Evolutionary conservation across 2,329 filamentous ascomycete genomes (phyloP), one percentile per base, ranked within the genome.

Genomic region (Neofusicoccum sp.): DNA sequence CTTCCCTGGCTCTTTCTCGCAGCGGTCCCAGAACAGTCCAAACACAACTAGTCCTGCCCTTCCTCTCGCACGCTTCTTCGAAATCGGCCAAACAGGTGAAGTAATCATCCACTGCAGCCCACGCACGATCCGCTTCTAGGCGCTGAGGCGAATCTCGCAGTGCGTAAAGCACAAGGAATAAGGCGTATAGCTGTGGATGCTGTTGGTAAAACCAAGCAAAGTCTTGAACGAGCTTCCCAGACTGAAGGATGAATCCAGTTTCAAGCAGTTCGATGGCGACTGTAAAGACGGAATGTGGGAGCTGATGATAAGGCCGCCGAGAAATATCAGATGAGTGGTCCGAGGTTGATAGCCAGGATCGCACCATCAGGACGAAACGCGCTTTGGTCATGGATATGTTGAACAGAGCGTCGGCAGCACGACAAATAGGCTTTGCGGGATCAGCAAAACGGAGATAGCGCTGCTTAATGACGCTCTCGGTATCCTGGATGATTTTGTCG

Each of bases 121-220:
- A 57, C 7, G 51, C 51, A 6, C 51, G 51, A 1, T 31, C 26
- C 6, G 51, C 51, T 8, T 56, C 51, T 14, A 8, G 51, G 5
- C 40, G 14, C 14, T 56, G 16, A 1, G 38, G 51, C 2, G 8
- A 24, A 7, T 56, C 51, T 8, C 31, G 30, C n/a, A 56, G 30
- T 2, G 14, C 26, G 36, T 56, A 36, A 9, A 57, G 30, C 38
- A 34, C 40, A 4, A 44, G 40, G 14, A 44, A 57, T 6, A 57
- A 26, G n/a, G 53, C 53, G 16, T 57, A 44, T 5, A 57, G 53
- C 38, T 57, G 28, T n/a, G 53, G 38, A 14, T 41, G 53, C 7
- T 34, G 53, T 9, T 34, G 53, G 40, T 24, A 57, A 11, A 57
- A 45, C 53, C 53, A 57, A 5, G 53, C 36, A n/a, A 57, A 57